Evolutionary conservation across 2,329 filamentous ascomycete species (phyloP), one percentile per base, ranked within the genome.

Genomic region (Fusarium heterosporum): DNA sequence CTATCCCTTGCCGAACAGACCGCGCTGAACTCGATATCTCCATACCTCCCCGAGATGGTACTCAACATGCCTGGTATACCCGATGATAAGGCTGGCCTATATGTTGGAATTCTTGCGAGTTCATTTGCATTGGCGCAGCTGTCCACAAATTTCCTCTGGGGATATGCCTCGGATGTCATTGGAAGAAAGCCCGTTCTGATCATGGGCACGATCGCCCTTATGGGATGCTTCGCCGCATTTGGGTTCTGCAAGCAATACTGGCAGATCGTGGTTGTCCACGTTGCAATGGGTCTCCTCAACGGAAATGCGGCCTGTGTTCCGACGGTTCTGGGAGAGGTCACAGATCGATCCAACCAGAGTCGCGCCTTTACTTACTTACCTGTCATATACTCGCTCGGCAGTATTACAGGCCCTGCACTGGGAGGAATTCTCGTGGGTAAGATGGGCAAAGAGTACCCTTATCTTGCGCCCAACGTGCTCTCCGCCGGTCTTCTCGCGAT

Each of bases 1-100:
- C 92, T 99, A 61, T 94, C 94, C 8, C 84, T 99, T 22, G 91
- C 92, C 53, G 96, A 99, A 77, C 96, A 99, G 82, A 98, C 95
- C 0, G 96, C 96, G 1, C 86, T 99, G 75, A 99, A 99, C 78
- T 97, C 93, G 22, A 97, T 99, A 73, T 92, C 91, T 12, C 96
- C 96, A 1, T 99, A 99, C 78, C 87, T 99, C 3, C 96, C 96
- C 1, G 88, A 93, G 71, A 98, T 99, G 95, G 90, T 94, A 2
- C 87, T 88, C 22, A 89, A 88, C 1, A 98, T 98, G 76, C 91
- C 93, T 2, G 92, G 92, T 64, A 90, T 97, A 19, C 85, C 90
- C 19, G 79, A 85, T 3, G 84, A 83, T 8, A 83, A 93, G 71
- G 90, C 91, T 30, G 96, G 95, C 1, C 76, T 98, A 40, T 98